A percentile compares a stretch with the other conserved stretches of the same genome.
Conservation (phyloP, 768 basidiomycete species). For the Xerocomellus dryophilus region DNA sequence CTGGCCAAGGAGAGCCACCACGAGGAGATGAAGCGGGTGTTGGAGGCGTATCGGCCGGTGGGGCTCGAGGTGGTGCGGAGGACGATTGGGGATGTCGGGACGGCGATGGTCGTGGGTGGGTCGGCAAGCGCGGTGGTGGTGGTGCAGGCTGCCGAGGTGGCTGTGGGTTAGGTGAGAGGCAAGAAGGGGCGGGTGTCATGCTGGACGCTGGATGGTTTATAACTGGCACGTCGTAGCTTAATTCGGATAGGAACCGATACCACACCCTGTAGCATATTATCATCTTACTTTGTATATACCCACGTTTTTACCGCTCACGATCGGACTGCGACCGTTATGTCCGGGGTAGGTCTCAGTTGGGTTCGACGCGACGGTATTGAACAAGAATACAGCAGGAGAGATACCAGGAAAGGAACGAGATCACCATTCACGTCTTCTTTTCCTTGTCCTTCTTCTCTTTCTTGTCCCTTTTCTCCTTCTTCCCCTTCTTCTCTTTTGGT, state of each 20-base stretch:
- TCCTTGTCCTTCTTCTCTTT: constrained; percentile 46
- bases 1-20: constrained; percentile 70
- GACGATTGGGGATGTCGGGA: constrained; percentile 85
- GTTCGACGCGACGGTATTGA: not conserved
- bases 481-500: constrained; percentile 38
- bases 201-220: too few species aligned
- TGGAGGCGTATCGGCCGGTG: constrained; percentile 39
- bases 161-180: not conserved
- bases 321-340: not conserved
- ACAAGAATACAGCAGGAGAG: not conserved
- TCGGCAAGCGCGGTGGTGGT: constrained; percentile 58
- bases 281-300: too few species aligned
- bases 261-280: too few species aligned
- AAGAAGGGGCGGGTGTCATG: too few species aligned
- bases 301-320: too few species aligned
- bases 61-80: constrained; percentile 47
- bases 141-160: constrained; percentile 53
- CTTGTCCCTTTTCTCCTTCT: constrained; percentile 39
- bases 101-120: constrained; percentile 69
- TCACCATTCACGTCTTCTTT: constrained; percentile 39
- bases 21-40: constrained; percentile 63
- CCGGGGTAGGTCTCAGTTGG: not conserved
- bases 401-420: not conserved
- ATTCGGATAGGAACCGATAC: not conserved
- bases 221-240: not conserved